These are phyloP conservation scores for Leptodermis oblonga DNA, from an alignment of 257 asterid species.

Conservation along the genomic window DNA sequence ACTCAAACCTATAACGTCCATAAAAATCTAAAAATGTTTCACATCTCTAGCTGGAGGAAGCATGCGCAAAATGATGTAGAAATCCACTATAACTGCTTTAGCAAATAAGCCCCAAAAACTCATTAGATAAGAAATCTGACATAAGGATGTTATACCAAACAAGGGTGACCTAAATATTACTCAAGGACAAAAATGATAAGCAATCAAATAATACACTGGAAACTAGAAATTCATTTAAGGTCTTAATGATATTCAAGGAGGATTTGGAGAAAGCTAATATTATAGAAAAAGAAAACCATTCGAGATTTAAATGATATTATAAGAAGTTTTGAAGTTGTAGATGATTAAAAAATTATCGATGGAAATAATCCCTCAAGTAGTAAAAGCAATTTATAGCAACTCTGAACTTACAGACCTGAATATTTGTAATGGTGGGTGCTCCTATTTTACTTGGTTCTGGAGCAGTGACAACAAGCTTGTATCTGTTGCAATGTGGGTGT, in stretches of 20 bases:
- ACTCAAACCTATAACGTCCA: neutral
- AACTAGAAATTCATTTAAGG: neutral
- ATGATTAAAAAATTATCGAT: neutral
- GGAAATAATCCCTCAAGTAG: neutral
- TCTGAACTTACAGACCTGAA: constrained; percentile 56
- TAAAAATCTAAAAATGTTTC: neutral
- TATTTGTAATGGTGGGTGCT: constrained; percentile 75
- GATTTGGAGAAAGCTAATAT: neutral
- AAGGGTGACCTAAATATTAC: neutral
- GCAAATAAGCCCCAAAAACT: neutral
- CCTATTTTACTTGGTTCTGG: constrained; percentile 84
- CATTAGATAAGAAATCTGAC: neutral
- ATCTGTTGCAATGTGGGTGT: constrained; percentile 41
- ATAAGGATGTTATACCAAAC: neutral
- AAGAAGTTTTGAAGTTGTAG: neutral
- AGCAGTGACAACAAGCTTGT: constrained; percentile 84
- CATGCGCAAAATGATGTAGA: neutral
- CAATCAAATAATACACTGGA: neutral
- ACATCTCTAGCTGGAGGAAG: neutral
- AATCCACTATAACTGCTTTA: neutral
- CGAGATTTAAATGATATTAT: neutral
- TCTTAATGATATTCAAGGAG: constrained; percentile 4
- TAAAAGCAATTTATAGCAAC: neutral
- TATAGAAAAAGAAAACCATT: neutral
- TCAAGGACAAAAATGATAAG: neutral